Conservation (phyloP, 139 green algal genomes). For the Axilococcus clingmanii region DNA sequence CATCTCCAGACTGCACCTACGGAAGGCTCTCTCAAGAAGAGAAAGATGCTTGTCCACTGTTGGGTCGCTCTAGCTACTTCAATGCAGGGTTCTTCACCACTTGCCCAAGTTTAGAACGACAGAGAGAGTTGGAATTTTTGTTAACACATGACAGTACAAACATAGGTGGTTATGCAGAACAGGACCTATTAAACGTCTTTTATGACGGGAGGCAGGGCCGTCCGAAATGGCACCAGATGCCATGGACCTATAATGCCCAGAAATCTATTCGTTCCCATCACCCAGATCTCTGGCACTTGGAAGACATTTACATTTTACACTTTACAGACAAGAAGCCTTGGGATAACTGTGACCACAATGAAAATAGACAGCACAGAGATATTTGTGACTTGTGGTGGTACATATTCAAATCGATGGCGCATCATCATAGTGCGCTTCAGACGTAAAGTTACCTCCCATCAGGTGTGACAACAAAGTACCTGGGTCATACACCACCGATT, state of each 20-base stretch:
- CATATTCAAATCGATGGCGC: no score
- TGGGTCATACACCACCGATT: no score
- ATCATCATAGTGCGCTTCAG: no score
- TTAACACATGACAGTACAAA: neutral
- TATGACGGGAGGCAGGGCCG: neutral
- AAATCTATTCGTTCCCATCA: neutral
- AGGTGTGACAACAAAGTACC: no score
- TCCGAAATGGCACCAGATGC: neutral
- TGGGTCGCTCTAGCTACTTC: conserved; percentile 8
- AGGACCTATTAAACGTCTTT: neutral
- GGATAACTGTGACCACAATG: no score
- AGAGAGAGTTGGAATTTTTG: neutral
- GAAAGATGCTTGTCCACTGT: conserved; percentile 6
- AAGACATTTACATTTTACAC: neutral
- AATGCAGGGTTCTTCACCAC: conserved; percentile 8
- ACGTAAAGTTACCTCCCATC: no score
- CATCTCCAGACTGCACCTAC: conserved; percentile 6
- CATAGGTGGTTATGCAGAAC: neutral
- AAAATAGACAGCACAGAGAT: no score
- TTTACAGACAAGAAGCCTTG: conserved; percentile 1
- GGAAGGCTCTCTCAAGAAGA: conserved; percentile 2
- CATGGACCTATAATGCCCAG: neutral
- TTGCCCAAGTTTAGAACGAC: neutral
- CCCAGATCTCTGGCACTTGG: neutral
- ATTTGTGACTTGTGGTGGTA: no score